phyloP scores from a whole-genome alignment of 2,329 filamentous ascomycete genomes.

The Cryphonectria carpinicola region DNA sequence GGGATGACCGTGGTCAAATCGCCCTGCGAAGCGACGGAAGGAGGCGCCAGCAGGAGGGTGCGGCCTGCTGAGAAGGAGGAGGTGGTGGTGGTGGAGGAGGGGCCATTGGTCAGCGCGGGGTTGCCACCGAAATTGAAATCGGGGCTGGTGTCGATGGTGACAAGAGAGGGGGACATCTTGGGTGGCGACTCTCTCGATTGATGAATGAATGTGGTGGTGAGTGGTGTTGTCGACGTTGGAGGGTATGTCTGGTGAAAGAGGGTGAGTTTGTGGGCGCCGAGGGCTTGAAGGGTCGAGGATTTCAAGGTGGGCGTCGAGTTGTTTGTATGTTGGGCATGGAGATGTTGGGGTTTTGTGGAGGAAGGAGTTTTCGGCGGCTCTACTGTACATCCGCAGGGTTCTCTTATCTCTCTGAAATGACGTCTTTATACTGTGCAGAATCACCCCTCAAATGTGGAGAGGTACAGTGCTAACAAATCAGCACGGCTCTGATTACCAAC shows the following conservation, averaged over 20 bases:
- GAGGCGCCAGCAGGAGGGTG: constrained; percentile 85
- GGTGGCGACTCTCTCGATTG: not conserved
- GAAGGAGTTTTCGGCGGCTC: constrained; percentile 11
- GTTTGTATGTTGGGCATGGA: constrained; percentile 5
- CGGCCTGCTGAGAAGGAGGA: constrained; percentile 30
- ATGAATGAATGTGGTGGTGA: constrained; percentile 1
- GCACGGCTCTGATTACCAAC: constrained; percentile 11
- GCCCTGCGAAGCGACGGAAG: constrained; percentile 85
- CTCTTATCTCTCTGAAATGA: not conserved
- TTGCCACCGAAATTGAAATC: constrained; percentile 51
- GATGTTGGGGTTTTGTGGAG: constrained; percentile 3
- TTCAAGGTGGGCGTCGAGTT: not conserved
- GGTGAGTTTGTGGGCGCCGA: constrained; percentile 21
- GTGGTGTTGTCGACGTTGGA: constrained; percentile 13
- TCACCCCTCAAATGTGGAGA: not conserved
- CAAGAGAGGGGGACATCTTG: constrained; percentile 54
- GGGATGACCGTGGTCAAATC: constrained; percentile 74
- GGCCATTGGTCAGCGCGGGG: constrained; percentile 33
- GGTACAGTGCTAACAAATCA: constrained; percentile 20
- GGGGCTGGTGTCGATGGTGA: constrained; percentile 59
- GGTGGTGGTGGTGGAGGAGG: constrained; percentile 23
- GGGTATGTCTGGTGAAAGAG: not conserved
- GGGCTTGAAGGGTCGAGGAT: not conserved
- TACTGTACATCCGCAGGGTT: constrained; percentile 3
- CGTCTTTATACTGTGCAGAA: constrained; percentile 2